phyloP scores from a whole-genome alignment of 345 rosid species.

The Eutrema heterophyllum region DNA sequence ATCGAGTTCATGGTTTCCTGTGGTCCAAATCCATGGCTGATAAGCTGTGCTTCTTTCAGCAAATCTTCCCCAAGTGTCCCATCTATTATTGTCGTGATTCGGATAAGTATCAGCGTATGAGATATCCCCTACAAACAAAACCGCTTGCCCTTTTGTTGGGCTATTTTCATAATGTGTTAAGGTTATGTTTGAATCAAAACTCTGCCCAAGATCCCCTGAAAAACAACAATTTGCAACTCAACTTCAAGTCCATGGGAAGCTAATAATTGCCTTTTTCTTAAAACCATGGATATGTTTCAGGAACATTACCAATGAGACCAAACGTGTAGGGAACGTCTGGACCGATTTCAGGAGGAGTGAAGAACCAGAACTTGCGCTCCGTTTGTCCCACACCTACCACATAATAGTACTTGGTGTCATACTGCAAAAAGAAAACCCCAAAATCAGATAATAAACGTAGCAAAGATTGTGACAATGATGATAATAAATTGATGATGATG shows the following conservation, averaged over 20 bases:
- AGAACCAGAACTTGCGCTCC: conserved; percentile 53
- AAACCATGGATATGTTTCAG: neutral
- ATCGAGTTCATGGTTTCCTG: conserved; percentile 86
- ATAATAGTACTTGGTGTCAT: conserved; percentile 56
- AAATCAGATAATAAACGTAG: conserved; percentile 1
- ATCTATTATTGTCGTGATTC: conserved; percentile 61
- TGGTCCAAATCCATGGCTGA: conserved; percentile 97
- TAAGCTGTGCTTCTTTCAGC: conserved; percentile 79
- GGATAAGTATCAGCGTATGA: conserved; percentile 82
- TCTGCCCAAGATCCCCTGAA: conserved; percentile 96
- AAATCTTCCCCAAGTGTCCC: conserved; percentile 96
- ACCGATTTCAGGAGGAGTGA: conserved; percentile 62
- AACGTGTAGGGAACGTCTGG: conserved; percentile 70
- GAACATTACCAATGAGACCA: conserved; percentile 47
- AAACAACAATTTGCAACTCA: conserved; percentile 6
- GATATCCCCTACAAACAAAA: conserved; percentile 79
- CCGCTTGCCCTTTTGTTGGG: conserved; percentile 57
- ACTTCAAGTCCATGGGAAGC: neutral
- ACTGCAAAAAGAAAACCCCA: conserved; percentile 31
- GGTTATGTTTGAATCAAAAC: conserved; percentile 74
- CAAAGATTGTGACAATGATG: neutral
- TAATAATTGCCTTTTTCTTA: neutral
- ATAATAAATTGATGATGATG: neutral
- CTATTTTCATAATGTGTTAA: conserved; percentile 74
- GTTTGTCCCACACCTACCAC: conserved; percentile 50